Evolutionary conservation across 2,329 filamentous ascomycete genomes (phyloP), one percentile per base, ranked within the genome.

Genomic region (Hypoxylon sp.): DNA sequence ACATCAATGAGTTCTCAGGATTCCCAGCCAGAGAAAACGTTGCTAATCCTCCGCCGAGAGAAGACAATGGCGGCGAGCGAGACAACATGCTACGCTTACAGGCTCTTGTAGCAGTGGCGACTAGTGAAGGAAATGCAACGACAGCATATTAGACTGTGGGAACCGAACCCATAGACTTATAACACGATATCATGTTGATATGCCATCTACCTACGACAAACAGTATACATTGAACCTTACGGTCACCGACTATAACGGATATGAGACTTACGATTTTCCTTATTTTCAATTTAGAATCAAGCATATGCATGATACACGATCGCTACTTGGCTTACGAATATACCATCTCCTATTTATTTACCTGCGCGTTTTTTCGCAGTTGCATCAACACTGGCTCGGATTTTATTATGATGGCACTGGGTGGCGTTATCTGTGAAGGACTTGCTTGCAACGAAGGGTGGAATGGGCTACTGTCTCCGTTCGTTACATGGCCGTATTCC

Each of bases 51-150:
- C 77, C 76, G 1, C 78, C 79, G 21, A 70, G 69, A 23, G 67
- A 75, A 49, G 76, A 77, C 4, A 77, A 78, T 67, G 53, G 80
- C 63, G 71, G 79, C 4, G 76, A 78, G 30, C 80, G 71, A 34
- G 73, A 81, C 43, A 84, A 87, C 45, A 85, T 89, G 84, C 80
- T 83, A 52, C 81, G 87, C 41, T 78, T 91, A 4, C 86, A 90
- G 67, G 87, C 88, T 23, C 82, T 91, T 7, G 88, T 90, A n/a
- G 88, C 88, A 4, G 88, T 90, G 45, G 88, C 89, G 3, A 90
- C 88, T 1, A 85, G 85, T 67, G 87, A 89, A 75, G 83, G 79
- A 28, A 80, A 78, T 60, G 76, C 77, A 21, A 77, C 79, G 3
- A 73, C 77, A 13, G 75, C 79, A 38, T 77, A 75, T 41, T 79